Evolutionary conservation across 2,329 filamentous ascomycete species (phyloP).

Genomic region (Xylogone sp.): DNA sequence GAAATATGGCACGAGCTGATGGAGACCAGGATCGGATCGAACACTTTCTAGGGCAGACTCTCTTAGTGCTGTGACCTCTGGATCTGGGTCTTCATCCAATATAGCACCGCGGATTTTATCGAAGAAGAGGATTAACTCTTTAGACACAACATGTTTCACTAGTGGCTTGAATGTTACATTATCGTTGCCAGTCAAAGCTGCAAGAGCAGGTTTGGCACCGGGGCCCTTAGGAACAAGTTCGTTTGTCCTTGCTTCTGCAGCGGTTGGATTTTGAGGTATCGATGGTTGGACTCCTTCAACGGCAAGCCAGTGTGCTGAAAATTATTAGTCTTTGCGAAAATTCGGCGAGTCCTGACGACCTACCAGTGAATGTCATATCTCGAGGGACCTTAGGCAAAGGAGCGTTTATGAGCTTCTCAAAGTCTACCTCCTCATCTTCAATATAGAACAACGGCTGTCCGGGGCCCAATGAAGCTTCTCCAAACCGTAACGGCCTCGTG

Average conservation of each 20-base stretch:
- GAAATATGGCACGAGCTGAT: slow-evolving; percentile 95
- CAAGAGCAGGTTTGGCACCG: slow-evolving; percentile 79
- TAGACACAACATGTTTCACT: slow-evolving; percentile 93
- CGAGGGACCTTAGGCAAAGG: slow-evolving; percentile 91
- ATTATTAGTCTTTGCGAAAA: slow-evolving; percentile 7
- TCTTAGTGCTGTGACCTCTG: slow-evolving; percentile 67
- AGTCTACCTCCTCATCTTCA: slow-evolving; percentile 97
- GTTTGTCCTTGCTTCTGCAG: slow-evolving; percentile 75
- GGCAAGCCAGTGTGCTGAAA: slow-evolving; percentile 87
- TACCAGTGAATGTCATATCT: slow-evolving; percentile 88
- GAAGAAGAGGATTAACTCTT: slow-evolving; percentile 95
- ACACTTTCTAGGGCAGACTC: slow-evolving; percentile 83
- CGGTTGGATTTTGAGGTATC: slow-evolving; percentile 93
- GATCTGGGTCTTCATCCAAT: slow-evolving; percentile 81
- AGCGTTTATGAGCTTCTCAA: slow-evolving; percentile 97
- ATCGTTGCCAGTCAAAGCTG: slow-evolving; percentile 78
- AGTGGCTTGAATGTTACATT: slow-evolving; percentile 81
- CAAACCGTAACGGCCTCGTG: slow-evolving; percentile 81
- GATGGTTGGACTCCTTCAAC: slow-evolving; percentile 96
- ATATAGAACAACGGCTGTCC: slow-evolving; percentile 96
- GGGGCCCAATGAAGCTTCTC: slow-evolving; percentile 88
- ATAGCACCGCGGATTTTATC: slow-evolving; percentile 90
- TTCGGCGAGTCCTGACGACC: slow-evolving; percentile 17
- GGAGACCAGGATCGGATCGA: slow-evolving; percentile 83
- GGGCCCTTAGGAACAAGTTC: slow-evolving; percentile 88